Evolutionary conservation across 2,329 filamentous ascomycete genomes (phyloP), one percentile per base, ranked within the genome.

Genomic region (Fusarium sp.): DNA sequence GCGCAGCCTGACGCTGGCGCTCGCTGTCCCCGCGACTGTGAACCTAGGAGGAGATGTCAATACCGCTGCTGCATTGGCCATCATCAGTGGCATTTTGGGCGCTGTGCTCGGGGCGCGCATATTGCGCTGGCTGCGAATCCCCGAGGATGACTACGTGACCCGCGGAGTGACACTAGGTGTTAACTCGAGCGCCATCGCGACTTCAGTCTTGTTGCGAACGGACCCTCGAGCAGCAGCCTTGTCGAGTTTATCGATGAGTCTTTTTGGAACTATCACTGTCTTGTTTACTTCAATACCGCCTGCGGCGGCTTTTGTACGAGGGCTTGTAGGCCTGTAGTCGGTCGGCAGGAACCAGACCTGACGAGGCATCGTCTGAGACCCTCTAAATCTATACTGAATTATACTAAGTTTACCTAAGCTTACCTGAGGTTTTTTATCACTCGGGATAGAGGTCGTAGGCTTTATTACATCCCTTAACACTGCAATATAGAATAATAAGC

Each of bases 71-170:
- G 88, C 88, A 1, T 75, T 91, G 50, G 87, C 87, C 11, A 89
- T 91, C 48, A 85, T 89, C 80, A 89, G 86, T 57, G 89, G 89
- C 1, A 89, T 91, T 22, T 71, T 89, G 12, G 89, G 89, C 1
- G 88, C 87, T 7, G 78, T 91, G 13, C 78, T 89, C n/a, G 89
- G 88, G 1, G 81, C 82, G 22, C 77, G 82, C 45, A 82, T 90
- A 61, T 75, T 91, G 54, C 79, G 78, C 10, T 81, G 81, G 78
- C 70, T 91, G 68, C 84, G 81, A 63, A 87, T 91, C 7, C 88
- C 87, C 0, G 86, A 90, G 78, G 89, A 91, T 73, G 89, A 91
- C 78, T 91, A 91, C 68, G 88, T 91, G 38, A 90, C 88, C 3
- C 81, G 88, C n/a, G 89, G 89, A 15, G 87, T 91, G 8, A 88